Evolutionary conservation across 2,329 filamentous ascomycete genomes (phyloP).

Genomic region (Colletotrichum ledebouriae): DNA sequence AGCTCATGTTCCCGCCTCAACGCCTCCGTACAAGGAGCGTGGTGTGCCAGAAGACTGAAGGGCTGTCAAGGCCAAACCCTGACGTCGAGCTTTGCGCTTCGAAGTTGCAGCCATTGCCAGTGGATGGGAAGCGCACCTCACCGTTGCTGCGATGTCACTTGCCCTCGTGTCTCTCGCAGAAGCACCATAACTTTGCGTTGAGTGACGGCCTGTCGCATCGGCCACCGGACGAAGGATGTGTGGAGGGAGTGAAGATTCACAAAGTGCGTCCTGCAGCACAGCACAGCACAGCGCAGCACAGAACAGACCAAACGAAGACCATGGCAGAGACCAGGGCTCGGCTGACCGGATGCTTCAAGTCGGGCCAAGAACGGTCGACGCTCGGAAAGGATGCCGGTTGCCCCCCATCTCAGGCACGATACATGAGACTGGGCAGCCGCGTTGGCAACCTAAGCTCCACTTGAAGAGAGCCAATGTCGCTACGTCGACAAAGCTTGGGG

Average conservation of each 20-base stretch:
- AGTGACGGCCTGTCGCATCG: conserved; percentile 39
- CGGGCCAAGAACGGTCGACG: conserved; percentile 27
- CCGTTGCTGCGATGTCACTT: conserved; percentile 25
- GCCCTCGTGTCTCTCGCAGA: conserved; percentile 32
- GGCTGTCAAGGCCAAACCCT: conserved; percentile 7
- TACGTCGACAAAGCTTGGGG: conserved; percentile 17
- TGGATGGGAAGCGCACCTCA: conserved; percentile 28
- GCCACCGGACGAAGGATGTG: conserved; percentile 30
- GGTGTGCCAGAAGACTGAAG: conserved; percentile 33
- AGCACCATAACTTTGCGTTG: conserved; percentile 35
- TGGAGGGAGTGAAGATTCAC: conserved; percentile 30
- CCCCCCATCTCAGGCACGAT: conserved; percentile 30
- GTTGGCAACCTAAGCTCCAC: conserved; percentile 26
- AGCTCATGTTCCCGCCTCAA: neutral
- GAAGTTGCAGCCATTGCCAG: conserved; percentile 21
- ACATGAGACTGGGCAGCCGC: conserved; percentile 25
- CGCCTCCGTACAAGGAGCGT: neutral
- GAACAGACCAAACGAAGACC: conserved; percentile 18
- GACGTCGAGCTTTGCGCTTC: conserved; percentile 22
- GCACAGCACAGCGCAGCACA: conserved; percentile 1
- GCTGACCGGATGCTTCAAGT: conserved; percentile 17
- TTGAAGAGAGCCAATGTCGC: conserved; percentile 12
- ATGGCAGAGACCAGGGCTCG: conserved; percentile 38
- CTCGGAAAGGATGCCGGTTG: conserved; percentile 36
- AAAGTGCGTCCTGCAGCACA: conserved; percentile 14